phyloP scores from a whole-genome alignment of 2,329 filamentous ascomycete genomes.

The Scolecobasidium constrictum region DNA sequence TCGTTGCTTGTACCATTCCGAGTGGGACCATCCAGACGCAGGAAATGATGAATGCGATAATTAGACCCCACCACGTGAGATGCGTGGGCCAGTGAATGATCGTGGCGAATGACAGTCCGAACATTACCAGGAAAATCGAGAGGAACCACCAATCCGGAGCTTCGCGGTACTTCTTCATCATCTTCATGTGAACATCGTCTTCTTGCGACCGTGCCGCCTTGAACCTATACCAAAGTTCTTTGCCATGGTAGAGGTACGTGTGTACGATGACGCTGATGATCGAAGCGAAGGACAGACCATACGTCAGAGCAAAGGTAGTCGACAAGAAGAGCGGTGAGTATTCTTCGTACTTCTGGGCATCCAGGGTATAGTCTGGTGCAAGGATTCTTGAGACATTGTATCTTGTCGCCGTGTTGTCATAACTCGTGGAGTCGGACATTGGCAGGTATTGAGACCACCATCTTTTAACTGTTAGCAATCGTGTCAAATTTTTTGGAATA shows the following conservation, averaged over 20 bases:
- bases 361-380: constrained; percentile 20
- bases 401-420: constrained; percentile 22
- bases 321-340: constrained; percentile 28
- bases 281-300: constrained; percentile 26
- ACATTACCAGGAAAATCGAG: constrained; percentile 42
- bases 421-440: constrained; percentile 18
- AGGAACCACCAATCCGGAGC: constrained; percentile 32
- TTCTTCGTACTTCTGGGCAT: constrained; percentile 19
- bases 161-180: constrained; percentile 21
- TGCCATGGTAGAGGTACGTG: constrained; percentile 23
- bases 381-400: constrained; percentile 25
- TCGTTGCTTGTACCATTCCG: constrained; percentile 50
- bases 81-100: constrained; percentile 25
- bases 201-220: constrained; percentile 18
- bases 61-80: constrained; percentile 34
- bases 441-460: constrained; percentile 24
- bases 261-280: constrained; percentile 26
- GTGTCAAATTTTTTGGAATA: too few species aligned
- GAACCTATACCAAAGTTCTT: constrained; percentile 28
- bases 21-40: constrained; percentile 34
- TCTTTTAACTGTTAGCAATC: too few species aligned
- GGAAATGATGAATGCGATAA: constrained; percentile 41
- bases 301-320: constrained; percentile 26
- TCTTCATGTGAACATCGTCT: constrained; percentile 22
- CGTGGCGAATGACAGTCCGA: constrained; percentile 19